phyloP scores from a whole-genome alignment of 169 alveolate genomes.

The Cyclospora cayetanensis region DNA sequence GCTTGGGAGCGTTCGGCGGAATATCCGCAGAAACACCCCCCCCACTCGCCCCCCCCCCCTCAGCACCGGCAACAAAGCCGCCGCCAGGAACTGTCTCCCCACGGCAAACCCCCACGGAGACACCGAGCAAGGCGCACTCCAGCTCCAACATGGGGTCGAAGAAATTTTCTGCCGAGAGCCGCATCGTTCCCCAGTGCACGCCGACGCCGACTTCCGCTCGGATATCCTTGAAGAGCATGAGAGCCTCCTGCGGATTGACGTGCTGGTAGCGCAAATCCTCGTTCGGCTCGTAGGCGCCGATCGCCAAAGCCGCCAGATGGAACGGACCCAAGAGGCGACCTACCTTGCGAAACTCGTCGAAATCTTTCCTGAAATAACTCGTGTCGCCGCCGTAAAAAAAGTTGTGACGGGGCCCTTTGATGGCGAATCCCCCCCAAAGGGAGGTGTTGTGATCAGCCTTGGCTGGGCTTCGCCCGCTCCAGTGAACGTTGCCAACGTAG shows the following conservation, averaged over 20 bases:
- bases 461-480: conserved; percentile 60
- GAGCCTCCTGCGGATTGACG: conserved; percentile 54
- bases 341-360: conserved; percentile 45
- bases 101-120: not conserved
- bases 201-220: conserved; percentile 63
- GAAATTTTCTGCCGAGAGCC: conserved; percentile 51
- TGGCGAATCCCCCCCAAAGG: conserved; percentile 64
- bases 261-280: conserved; percentile 62
- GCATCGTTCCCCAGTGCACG: conserved; percentile 64
- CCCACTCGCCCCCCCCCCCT: not conserved
- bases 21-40: too few relatives aligned
- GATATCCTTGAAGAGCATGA: conserved; percentile 4
- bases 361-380: conserved; percentile 16
- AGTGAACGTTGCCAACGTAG: conserved; percentile 33
- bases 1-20: too few relatives aligned
- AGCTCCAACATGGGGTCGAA: conserved; percentile 69
- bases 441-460: conserved; percentile 63
- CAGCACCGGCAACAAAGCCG: not conserved
- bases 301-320: conserved; percentile 60
- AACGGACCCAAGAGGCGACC: conserved; percentile 60
- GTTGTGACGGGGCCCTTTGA: conserved; percentile 36
- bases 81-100: not conserved
- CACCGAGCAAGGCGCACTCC: conserved; percentile 39
- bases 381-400: conserved; percentile 66
- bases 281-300: conserved; percentile 70